Conservation (phyloP, 177 flowering plant genomes). For the Telopea speciosissima region DNA sequence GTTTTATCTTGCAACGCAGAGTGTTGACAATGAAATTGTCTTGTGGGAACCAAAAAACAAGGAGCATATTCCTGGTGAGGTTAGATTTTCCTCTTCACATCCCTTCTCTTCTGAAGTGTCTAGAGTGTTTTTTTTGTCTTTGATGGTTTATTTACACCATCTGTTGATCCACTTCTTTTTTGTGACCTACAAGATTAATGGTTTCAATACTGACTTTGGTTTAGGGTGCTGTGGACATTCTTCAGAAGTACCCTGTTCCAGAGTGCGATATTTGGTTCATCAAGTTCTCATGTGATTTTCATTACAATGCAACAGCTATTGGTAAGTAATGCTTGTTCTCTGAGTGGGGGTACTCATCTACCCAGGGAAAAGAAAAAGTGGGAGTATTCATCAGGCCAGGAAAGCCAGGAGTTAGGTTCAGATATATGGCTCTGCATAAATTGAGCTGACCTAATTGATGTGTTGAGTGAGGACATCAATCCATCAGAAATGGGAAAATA, state of each 20-base stretch:
- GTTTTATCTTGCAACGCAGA: constrained; percentile 36
- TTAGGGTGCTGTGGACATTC: constrained; percentile 82
- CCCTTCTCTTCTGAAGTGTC: not conserved
- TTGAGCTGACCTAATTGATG: too few species aligned
- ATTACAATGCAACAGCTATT: constrained; percentile 73
- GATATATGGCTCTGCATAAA: too few species aligned
- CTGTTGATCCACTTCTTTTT: not conserved
- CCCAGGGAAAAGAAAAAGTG: too few species aligned
- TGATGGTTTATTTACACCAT: not conserved
- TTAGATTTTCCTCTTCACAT: constrained; percentile 19
- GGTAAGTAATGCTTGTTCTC: constrained; percentile 52
- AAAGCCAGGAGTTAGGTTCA: too few species aligned
- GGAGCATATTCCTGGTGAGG: constrained; percentile 95
- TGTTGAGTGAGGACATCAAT: too few species aligned
- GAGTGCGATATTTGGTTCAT: constrained; percentile 99
- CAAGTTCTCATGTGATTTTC: constrained; percentile 94
- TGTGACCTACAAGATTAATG: not conserved
- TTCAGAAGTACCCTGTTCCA: constrained; percentile 94
- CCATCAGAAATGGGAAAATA: too few species aligned
- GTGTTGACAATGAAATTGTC: constrained; percentile 94
- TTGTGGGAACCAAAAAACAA: constrained; percentile 92
- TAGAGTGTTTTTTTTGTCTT: too few species aligned
- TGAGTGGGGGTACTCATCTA: too few species aligned
- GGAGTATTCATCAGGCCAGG: too few species aligned
- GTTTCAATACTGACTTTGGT: constrained; percentile 14